Base-by-base conservation (phyloP, 192 early-diverging fungal genomes). In the Martensiomyces pterosporus region DNA sequence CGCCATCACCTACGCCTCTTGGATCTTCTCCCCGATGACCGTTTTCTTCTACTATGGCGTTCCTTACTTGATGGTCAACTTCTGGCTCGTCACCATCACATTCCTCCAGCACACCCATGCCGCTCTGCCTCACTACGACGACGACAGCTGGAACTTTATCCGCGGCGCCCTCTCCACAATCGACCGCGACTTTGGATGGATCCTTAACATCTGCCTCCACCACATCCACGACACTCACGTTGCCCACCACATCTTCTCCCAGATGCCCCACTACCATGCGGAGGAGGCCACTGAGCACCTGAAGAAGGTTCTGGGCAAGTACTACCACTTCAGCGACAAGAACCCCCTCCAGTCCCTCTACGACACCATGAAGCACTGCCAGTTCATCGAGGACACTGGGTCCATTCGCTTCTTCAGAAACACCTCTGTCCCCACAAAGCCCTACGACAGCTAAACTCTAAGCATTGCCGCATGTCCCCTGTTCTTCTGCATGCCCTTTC, bases 181-280 rank as follows among this genome's bases (percentile, higher is more conserved):
- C 18, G 94, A 98, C 64, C 89, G 93, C 36, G 85, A 86, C 50
- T 94, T 82, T 55, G 93, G 94, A 35, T 75, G 73, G 64, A 63
- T 93, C 60, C 78, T 98, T 55, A 86, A 98, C 64, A 60, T 80
- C 54, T 87, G 89, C 67, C 71, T 86, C 60, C 85, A 85, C 58
- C 78, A 82, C 52, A 93, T 92, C 57, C 75, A 84, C 27, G 90
- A 94, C 57, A 92, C 91, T 3, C 92, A 97, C 59, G 92, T 97
- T 16, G 92, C 86, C 7, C 95, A 98, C 65, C 95, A 98, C 60
- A 66, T 93, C 51, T 98, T 96, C 79, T 89, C 88, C 9, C 89
- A 83, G n/a, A 98, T 98, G 92, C 95, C 95, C 9, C 91, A 93
- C 77, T 98, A 98, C 78, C 78, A 98, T 58, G 95, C 85, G 1